These are phyloP conservation scores for Backusella morwellensis DNA, from an alignment of 192 early-diverging fungal genomes.

Conservation along the genomic window DNA sequence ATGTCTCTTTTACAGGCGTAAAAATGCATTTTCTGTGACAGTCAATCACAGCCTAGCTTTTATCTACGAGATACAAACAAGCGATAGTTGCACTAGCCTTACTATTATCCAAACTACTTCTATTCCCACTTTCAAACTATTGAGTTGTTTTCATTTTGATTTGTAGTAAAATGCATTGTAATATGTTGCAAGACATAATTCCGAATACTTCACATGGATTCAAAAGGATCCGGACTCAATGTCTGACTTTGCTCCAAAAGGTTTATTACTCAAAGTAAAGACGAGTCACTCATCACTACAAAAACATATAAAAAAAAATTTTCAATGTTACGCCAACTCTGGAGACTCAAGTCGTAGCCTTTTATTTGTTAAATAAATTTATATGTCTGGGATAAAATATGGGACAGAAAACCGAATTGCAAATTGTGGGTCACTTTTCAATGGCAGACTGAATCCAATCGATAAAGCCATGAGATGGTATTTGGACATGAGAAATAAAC, in stretches of 20 bases:
- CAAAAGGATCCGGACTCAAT: constrained; percentile 9
- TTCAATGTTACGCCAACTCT: constrained; percentile 4
- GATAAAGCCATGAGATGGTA: neutral
- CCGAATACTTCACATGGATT: constrained; percentile 4
- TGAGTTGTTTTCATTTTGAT: neutral
- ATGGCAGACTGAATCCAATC: neutral
- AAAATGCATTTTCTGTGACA: too few species aligned
- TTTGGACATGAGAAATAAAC: neutral
- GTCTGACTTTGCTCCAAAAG: constrained; percentile 3
- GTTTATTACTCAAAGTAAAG: neutral
- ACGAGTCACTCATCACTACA: constrained; percentile 3
- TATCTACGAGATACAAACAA: too few species aligned
- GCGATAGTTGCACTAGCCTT: too few species aligned
- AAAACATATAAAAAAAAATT: neutral
- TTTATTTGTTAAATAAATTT: neutral
- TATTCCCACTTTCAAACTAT: neutral
- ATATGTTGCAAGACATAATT: constrained; percentile 1
- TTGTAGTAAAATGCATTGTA: neutral
- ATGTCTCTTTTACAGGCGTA: too few species aligned
- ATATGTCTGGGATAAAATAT: neutral
- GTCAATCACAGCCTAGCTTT: too few species aligned
- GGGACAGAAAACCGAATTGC: neutral
- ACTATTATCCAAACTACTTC: too few species aligned
- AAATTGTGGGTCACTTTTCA: neutral
- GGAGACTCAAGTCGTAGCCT: neutral